These are phyloP conservation scores for Leptographium lundbergii DNA, from an alignment of 2,329 filamentous ascomycete genomes.

Conservation along the genomic window DNA sequence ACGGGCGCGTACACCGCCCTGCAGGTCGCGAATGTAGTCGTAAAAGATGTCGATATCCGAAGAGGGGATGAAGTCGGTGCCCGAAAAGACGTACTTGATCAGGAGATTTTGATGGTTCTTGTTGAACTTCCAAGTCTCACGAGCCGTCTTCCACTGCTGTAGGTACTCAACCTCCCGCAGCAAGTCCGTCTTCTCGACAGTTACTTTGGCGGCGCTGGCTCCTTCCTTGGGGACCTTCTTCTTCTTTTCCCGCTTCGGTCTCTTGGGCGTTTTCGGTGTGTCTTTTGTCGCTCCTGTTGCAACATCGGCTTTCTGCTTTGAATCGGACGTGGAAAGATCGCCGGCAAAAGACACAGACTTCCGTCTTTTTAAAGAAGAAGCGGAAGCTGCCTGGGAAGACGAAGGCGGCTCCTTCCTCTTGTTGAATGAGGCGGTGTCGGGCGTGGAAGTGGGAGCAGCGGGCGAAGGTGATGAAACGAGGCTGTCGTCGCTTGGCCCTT, in stretches of 20 bases:
- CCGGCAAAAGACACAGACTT: conserved; percentile 38
- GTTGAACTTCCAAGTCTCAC: conserved; percentile 83
- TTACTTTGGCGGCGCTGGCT: conserved; percentile 15
- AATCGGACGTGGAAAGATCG: conserved; percentile 14
- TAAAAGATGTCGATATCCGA: conserved; percentile 57
- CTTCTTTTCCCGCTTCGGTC: conserved; percentile 10
- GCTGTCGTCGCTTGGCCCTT: conserved; percentile 21
- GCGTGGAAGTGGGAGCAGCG: not conserved
- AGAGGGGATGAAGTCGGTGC: conserved; percentile 55
- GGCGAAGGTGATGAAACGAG: conserved; percentile 16
- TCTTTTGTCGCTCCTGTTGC: conserved; percentile 10
- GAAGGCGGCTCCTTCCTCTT: conserved; percentile 10
- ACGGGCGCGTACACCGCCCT: conserved; percentile 60
- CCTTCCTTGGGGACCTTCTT: conserved; percentile 18
- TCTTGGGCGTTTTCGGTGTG: conserved; percentile 1
- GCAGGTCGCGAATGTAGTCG: conserved; percentile 66
- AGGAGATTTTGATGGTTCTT: conserved; percentile 82
- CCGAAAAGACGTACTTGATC: conserved; percentile 69
- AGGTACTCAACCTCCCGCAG: conserved; percentile 65
- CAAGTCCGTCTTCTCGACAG: conserved; percentile 29
- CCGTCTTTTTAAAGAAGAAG: conserved; percentile 16
- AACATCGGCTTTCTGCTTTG: conserved; percentile 18
- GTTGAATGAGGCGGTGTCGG: not conserved
- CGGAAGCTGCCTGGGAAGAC: not conserved
- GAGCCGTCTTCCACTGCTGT: conserved; percentile 57